Evolutionary conservation across 441 rosid genomes (phyloP).

Genomic region (Cnidoscolus chayamansa): DNA sequence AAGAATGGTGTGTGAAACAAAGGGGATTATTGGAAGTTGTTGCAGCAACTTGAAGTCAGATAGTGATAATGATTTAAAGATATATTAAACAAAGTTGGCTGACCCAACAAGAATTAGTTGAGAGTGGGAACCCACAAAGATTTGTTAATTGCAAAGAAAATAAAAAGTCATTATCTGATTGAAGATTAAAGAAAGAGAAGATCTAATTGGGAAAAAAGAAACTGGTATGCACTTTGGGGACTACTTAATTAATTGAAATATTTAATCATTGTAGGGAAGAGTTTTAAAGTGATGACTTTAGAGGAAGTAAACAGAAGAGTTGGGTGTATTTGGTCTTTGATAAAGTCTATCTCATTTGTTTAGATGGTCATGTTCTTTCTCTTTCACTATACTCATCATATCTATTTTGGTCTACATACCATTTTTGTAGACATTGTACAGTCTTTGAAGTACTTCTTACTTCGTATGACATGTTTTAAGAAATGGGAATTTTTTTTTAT

Average conservation of each 20-base stretch:
- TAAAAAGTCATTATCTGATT: not conserved
- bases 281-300: slow-evolving; percentile 15
- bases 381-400: not conserved
- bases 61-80: slow-evolving; percentile 2
- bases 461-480: no score
- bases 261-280: slow-evolving; percentile 6
- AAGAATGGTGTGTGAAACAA: slow-evolving; percentile 6
- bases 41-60: not conserved
- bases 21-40: not conserved
- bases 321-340: slow-evolving; percentile 14
- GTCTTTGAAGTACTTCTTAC: no score
- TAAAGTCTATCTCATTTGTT: not conserved
- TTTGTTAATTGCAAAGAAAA: not conserved
- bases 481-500: no score
- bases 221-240: slow-evolving; percentile 6
- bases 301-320: slow-evolving; percentile 9
- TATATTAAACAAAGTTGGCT: not conserved
- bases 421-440: no score
- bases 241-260: not conserved
- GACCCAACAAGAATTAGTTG: slow-evolving; percentile 1
- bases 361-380: not conserved
- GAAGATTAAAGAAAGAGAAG: not conserved
- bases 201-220: not conserved
- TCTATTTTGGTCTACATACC: no score
- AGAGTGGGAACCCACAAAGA: slow-evolving; percentile 15